phyloP scores from a whole-genome alignment of 192 early-diverging fungal genomes.

The Backusella psychrophila region DNA sequence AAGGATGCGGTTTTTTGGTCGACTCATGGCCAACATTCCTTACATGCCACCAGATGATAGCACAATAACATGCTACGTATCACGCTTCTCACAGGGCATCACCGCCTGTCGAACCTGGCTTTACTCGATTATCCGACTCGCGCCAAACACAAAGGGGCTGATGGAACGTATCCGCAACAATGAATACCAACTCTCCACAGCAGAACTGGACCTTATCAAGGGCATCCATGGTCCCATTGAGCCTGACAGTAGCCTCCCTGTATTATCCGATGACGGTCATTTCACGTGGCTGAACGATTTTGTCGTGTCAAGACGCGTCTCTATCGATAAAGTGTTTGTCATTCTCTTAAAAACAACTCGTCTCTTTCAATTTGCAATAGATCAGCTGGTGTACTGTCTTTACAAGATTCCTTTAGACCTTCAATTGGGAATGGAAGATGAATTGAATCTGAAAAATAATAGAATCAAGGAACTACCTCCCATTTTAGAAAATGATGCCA shows the following conservation, averaged over 20 bases:
- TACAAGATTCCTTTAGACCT: slow-evolving; percentile 44
- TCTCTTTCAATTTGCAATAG: slow-evolving; percentile 49
- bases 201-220: background rate
- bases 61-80: background rate
- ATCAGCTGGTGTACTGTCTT: slow-evolving; percentile 50
- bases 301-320: background rate
- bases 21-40: slow-evolving; percentile 59
- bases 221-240: background rate
- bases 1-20: slow-evolving; percentile 51
- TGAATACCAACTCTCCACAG: slow-evolving; percentile 10
- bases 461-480: background rate
- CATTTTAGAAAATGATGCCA: background rate
- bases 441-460: slow-evolving; percentile 25
- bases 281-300: background rate
- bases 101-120: slow-evolving; percentile 9
- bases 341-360: slow-evolving; percentile 26
- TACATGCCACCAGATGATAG: slow-evolving; percentile 21
- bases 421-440: slow-evolving; percentile 46
- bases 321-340: background rate
- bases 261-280: background rate
- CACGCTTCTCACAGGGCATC: slow-evolving; percentile 6
- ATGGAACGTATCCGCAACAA: slow-evolving; percentile 27
- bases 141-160: background rate
- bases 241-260: background rate
- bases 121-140: slow-evolving; percentile 1